Conservation (phyloP, 768 basidiomycete species). For the Psilocybe azurescens region DNA sequence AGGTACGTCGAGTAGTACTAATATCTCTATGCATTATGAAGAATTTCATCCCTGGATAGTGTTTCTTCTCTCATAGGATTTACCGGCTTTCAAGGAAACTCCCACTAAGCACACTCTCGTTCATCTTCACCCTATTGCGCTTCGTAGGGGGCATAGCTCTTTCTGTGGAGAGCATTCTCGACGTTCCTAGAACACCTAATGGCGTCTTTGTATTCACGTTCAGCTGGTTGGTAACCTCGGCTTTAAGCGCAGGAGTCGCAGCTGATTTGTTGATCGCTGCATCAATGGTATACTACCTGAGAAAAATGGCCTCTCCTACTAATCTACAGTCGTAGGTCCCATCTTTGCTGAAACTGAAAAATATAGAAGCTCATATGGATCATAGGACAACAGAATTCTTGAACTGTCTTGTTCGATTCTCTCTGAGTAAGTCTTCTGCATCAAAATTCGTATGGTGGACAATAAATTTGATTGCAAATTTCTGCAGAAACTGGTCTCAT, state of each 20-base stretch:
- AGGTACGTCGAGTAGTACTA: conserved; percentile 9
- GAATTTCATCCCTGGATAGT: conserved; percentile 5
- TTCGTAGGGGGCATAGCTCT: conserved; percentile 16
- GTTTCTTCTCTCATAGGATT: conserved; percentile 20
- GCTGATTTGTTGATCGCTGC: conserved; percentile 21
- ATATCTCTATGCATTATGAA: too few species aligned
- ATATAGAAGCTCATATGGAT: too few species aligned
- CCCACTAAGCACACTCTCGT: conserved; percentile 5
- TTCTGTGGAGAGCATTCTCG: conserved; percentile 17
- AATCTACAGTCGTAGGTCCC: conserved; percentile 17
- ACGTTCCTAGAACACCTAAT: conserved; percentile 18
- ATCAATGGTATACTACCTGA: conserved; percentile 20
- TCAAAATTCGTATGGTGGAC: background rate
- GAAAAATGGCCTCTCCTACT: conserved; percentile 15
- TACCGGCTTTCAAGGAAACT: conserved; percentile 12
- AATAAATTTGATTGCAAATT: background rate
- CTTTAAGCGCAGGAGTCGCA: conserved; percentile 15
- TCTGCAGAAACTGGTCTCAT: conserved; percentile 21
- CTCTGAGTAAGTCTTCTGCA: conserved; percentile 14
- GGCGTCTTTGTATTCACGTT: conserved; percentile 16
- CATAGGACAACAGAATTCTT: conserved; percentile 19
- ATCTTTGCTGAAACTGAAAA: background rate
- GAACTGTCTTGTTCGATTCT: conserved; percentile 22
- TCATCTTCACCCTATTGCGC: conserved; percentile 11
- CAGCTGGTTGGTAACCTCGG: conserved; percentile 19